A percentile compares a stretch with the other conserved stretches of the same genome.
Evolutionary conservation across 2,329 filamentous ascomycete species (phyloP).

Genomic region (Alternaria novae-zelandiae): DNA sequence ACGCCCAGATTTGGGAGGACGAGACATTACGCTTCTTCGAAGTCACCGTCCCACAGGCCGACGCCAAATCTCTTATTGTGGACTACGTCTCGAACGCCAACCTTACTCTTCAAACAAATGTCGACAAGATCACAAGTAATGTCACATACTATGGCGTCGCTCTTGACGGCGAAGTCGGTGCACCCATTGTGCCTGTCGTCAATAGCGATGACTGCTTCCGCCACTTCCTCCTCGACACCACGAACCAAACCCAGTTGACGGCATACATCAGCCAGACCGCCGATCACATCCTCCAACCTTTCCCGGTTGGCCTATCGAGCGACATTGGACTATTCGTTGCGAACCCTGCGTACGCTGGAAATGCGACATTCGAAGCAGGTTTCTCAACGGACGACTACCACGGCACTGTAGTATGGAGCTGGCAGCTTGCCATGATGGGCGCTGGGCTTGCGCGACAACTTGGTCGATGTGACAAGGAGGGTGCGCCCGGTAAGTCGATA

Average conservation of each 20-base stretch:
- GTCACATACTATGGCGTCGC: constrained; percentile 64
- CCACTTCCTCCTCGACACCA: constrained; percentile 67
- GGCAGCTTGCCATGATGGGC: constrained; percentile 70
- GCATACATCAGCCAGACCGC: constrained; percentile 64
- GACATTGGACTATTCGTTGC: constrained; percentile 64
- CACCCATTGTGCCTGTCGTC: constrained; percentile 62
- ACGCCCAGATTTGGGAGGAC: constrained; percentile 69
- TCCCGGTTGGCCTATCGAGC: constrained; percentile 65
- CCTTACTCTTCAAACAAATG: constrained; percentile 56
- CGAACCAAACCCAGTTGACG: constrained; percentile 63
- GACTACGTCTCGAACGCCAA: constrained; percentile 54
- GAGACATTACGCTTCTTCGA: constrained; percentile 65
- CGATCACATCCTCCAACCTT: constrained; percentile 63
- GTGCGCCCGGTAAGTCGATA: constrained; percentile 12
- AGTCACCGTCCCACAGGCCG: constrained; percentile 49
- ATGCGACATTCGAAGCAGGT: constrained; percentile 52
- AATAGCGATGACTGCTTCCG: constrained; percentile 71
- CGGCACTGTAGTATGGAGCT: constrained; percentile 70
- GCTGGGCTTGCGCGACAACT: constrained; percentile 65
- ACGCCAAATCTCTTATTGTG: constrained; percentile 57
- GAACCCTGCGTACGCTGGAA: constrained; percentile 64
- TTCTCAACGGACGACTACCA: constrained; percentile 67
- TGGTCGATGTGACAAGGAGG: constrained; percentile 53
- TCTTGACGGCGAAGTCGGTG: constrained; percentile 56
- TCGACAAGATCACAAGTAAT: constrained; percentile 51